Evolutionary conservation across 345 rosid species (phyloP).

Genomic region (Hypericum perforatum): DNA sequence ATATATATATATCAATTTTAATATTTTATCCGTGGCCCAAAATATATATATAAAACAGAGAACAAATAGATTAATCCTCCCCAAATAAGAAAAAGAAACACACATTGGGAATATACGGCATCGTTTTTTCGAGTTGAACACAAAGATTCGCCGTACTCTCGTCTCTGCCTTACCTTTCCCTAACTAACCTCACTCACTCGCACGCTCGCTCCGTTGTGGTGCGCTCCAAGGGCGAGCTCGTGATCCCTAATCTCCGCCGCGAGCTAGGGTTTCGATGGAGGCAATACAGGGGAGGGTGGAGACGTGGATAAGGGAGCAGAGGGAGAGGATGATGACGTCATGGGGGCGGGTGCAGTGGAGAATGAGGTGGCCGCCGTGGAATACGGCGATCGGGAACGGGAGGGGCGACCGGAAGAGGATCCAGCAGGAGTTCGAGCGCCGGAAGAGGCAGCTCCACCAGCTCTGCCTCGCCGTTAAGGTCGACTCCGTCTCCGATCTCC

Average conservation of each 20-base stretch:
- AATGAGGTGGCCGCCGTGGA: slow-evolving; percentile 77
- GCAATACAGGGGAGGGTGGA: slow-evolving; percentile 64
- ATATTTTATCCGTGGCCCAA: too few species aligned
- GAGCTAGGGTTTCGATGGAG: slow-evolving; percentile 26
- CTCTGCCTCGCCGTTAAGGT: slow-evolving; percentile 73
- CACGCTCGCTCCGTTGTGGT: neutral
- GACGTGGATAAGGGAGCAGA: slow-evolving; percentile 91
- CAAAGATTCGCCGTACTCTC: too few species aligned
- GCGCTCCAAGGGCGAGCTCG: neutral
- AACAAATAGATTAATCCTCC: too few species aligned
- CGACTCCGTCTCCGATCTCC: slow-evolving; percentile 72
- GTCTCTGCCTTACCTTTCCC: too few species aligned
- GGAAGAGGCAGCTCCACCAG: slow-evolving; percentile 61
- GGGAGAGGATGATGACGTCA: slow-evolving; percentile 51
- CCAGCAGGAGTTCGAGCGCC: slow-evolving; percentile 64
- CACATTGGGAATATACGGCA: too few species aligned
- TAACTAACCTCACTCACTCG: neutral
- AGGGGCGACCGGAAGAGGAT: slow-evolving; percentile 50
- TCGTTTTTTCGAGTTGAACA: too few species aligned
- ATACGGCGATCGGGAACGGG: slow-evolving; percentile 18
- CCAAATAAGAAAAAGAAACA: too few species aligned
- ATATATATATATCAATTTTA: too few species aligned
- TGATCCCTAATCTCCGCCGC: neutral
- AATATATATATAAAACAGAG: too few species aligned
- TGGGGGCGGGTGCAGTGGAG: slow-evolving; percentile 85